Conservation (phyloP, 495 filamentous ascomycete species). For the Wilcoxina mikolae region DNA sequence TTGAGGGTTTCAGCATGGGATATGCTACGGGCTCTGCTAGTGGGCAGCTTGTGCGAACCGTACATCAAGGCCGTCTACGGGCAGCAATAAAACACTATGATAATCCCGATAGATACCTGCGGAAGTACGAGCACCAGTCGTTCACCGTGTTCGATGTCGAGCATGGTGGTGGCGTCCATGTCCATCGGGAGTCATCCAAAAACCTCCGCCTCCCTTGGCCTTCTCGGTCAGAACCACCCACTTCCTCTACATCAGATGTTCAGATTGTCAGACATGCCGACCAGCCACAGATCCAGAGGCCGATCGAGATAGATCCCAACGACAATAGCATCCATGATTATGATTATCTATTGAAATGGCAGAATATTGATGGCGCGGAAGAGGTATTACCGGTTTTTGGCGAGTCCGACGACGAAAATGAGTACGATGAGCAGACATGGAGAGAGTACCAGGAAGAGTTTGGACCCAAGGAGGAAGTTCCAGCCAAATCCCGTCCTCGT, state of each 20-base stretch:
- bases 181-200: not conserved
- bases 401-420: conserved; percentile 46
- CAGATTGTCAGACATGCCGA: conserved; percentile 16
- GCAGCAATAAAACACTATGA: conserved; percentile 19
- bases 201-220: conserved; percentile 12
- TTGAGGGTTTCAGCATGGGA: not conserved
- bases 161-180: conserved; percentile 3
- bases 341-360: conserved; percentile 27
- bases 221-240: not conserved
- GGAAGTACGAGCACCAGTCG: conserved; percentile 21
- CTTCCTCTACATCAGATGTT: conserved; percentile 6
- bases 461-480: conserved; percentile 5
- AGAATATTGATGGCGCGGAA: conserved; percentile 33
- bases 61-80: conserved; percentile 15
- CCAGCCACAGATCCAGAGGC: not conserved
- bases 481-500: conserved; percentile 12
- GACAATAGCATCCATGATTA: conserved; percentile 18
- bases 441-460: conserved; percentile 48
- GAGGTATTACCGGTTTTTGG: conserved; percentile 45
- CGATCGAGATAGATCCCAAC: not conserved
- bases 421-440: conserved; percentile 44
- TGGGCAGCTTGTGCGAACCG: not conserved
- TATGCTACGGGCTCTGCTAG: not conserved
- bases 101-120: conserved; percentile 7
- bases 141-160: conserved; percentile 16